Base-by-base conservation (phyloP, 805 yeast genomes). In the Lipomyces sp. region DNA sequence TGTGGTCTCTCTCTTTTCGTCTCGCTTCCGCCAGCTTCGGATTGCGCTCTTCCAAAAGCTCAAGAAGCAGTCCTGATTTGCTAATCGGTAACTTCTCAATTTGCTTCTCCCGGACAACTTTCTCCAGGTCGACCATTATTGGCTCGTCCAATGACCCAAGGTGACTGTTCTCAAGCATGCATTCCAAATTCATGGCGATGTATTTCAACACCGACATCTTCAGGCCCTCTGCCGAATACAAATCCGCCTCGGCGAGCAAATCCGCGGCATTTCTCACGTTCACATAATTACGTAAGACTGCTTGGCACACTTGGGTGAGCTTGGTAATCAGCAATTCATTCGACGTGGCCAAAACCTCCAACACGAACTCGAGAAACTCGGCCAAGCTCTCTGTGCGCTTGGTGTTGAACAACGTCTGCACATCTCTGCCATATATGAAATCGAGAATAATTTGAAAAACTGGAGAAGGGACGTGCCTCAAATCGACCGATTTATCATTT, bases 141-240 rank as follows among this genome's bases (percentile, higher is more conserved):
- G 53, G n/a, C 4, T 51, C 51, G n/a, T 67, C 66, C 4, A 64
- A 51, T 24, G 51, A 13, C 6, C 30, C 30, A 32, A 67, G 59
- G 6, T 57, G 59, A 13, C 67, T 64, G 30, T 86, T 87, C 62
- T 86, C 83, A 42, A 92, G 77, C 15, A 90, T 72, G 2, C 85
- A 73, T 37, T 87, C 92, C 63, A 90, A 77, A 74, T 91, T 90
- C 69, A 84, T 82, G 70, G 84, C 86, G 11, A 90, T 80, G 71
- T 84, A 89, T 87, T 91, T 87, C 33, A 87, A 78, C 73, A 96
- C 85, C 62, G 85, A 83, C 59, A 82, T 80, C 66, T 86, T 80
- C 48, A 92, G 75, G 69, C 87, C 84, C 11, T 77, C 75, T 5
- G 92, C 89, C 29, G 82, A 76, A 57, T 82, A 77, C 24, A 77